Conservation (phyloP, 2,329 filamentous ascomycete genomes). For the Cyclaneusma minus region DNA sequence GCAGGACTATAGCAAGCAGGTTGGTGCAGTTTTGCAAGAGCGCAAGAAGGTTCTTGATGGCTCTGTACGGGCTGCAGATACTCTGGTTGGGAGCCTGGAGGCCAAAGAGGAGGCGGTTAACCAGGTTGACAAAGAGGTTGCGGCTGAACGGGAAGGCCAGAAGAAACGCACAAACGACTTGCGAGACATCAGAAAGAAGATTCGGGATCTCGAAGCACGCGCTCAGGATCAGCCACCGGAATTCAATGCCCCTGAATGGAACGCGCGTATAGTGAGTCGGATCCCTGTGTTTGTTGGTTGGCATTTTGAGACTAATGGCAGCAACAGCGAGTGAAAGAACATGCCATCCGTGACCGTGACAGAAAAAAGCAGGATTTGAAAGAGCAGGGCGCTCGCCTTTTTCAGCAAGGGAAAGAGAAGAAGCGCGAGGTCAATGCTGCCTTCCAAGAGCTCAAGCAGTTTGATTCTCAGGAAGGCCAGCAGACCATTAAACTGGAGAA, state of each 20-base stretch:
- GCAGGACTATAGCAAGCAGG: conserved; percentile 42
- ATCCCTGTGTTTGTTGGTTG: too few relatives aligned
- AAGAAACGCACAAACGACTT: conserved; percentile 33
- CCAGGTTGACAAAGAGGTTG: conserved; percentile 21
- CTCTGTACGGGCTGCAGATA: conserved; percentile 35
- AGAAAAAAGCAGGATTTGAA: conserved; percentile 21
- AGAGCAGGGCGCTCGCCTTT: conserved; percentile 22
- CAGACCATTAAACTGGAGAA: conserved; percentile 49
- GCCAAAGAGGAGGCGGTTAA: conserved; percentile 23
- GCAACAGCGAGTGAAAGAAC: conserved; percentile 42
- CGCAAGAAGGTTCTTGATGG: conserved; percentile 37
- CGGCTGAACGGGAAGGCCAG: conserved; percentile 34
- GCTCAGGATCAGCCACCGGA: conserved; percentile 45
- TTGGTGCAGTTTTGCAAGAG: conserved; percentile 37
- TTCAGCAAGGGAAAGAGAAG: conserved; percentile 25
- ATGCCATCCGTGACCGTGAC: conserved; percentile 29
- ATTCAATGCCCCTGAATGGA: conserved; percentile 57
- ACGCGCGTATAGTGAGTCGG: conserved; percentile 50
- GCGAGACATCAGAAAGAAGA: conserved; percentile 32
- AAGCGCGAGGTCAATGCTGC: conserved; percentile 23
- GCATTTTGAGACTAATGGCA: conserved; percentile 5
- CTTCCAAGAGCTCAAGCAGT: conserved; percentile 33
- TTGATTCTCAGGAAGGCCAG: conserved; percentile 64
- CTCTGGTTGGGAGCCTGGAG: conserved; percentile 24
- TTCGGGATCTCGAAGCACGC: conserved; percentile 48